Evolutionary conservation across 805 yeast genomes (phyloP).

Genomic region (Brettanomyces custersianus): DNA sequence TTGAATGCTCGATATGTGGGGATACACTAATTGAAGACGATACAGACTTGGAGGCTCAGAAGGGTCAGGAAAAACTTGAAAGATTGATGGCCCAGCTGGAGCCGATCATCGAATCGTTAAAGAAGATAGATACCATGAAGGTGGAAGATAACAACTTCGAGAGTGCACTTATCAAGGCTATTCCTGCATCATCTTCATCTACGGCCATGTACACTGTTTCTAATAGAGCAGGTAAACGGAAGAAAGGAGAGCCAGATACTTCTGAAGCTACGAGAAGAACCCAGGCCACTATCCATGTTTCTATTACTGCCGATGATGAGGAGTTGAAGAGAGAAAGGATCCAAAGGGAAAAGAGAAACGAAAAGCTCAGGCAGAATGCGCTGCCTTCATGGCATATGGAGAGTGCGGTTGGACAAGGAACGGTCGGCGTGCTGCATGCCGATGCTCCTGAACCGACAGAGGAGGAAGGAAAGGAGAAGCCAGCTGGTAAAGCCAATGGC

Average conservation of each 20-base stretch:
- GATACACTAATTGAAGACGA: conserved; percentile 79
- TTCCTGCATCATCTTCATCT: conserved; percentile 73
- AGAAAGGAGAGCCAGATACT: conserved; percentile 20
- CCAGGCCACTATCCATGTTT: conserved; percentile 83
- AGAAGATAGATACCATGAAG: conserved; percentile 70
- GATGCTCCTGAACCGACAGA: neutral
- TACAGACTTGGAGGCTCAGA: conserved; percentile 68
- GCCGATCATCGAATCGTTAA: conserved; percentile 75
- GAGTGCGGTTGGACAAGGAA: conserved; percentile 73
- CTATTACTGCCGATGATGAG: conserved; percentile 83
- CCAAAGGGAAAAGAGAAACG: conserved; percentile 60
- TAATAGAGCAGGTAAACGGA: conserved; percentile 24
- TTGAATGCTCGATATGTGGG: conserved; percentile 79
- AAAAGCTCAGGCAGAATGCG: conserved; percentile 79
- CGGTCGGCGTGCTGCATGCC: conserved; percentile 34
- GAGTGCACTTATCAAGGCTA: conserved; percentile 65
- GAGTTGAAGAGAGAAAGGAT: conserved; percentile 51
- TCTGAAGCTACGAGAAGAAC: conserved; percentile 33
- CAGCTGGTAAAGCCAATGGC: conserved; percentile 9
- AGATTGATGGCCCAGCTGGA: conserved; percentile 82
- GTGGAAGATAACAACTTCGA: conserved; percentile 89
- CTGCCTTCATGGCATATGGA: conserved; percentile 94
- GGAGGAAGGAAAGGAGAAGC: neutral
- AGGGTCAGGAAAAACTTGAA: conserved; percentile 75
- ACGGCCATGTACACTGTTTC: conserved; percentile 63